Percentiles rank a stretch among this genome's conserved stretches.
phyloP scores from a whole-genome alignment of 2,329 filamentous ascomycete genomes.

The Apiospora aurea region DNA sequence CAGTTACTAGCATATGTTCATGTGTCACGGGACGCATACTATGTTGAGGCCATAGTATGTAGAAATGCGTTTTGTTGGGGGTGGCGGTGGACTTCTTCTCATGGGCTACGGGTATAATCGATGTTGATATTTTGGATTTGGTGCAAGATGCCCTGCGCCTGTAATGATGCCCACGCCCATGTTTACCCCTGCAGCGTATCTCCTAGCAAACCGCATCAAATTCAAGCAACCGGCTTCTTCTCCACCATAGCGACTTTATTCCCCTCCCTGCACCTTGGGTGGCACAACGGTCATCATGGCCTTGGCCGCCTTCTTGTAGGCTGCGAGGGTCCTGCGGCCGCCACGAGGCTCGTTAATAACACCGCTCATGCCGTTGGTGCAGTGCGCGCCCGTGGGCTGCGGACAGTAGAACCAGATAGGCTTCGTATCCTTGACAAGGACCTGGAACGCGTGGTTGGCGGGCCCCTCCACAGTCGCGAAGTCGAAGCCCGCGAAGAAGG shows the following conservation, averaged over 20 bases:
- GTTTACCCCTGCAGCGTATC: not conserved
- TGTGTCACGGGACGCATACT: too few species aligned
- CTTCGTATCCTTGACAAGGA: constrained; percentile 24
- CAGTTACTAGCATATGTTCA: too few species aligned
- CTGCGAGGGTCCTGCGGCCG: constrained; percentile 45
- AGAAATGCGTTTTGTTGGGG: too few species aligned
- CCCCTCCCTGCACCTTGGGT: constrained; percentile 45
- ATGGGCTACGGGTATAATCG: too few species aligned
- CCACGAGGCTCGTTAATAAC: constrained; percentile 38
- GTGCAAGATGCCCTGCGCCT: not conserved
- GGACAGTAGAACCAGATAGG: constrained; percentile 29
- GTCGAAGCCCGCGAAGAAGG: constrained; percentile 29
- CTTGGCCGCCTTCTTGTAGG: constrained; percentile 46
- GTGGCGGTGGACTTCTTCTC: too few species aligned
- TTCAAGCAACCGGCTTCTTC: not conserved
- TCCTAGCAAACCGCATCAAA: not conserved
- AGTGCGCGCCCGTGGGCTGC: constrained; percentile 33
- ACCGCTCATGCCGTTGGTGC: constrained; percentile 28
- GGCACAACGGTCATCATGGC: constrained; percentile 43
- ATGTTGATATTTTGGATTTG: too few species aligned
- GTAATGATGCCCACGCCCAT: not conserved
- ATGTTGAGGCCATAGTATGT: too few species aligned
- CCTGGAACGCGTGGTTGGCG: constrained; percentile 24
- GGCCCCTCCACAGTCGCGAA: constrained; percentile 22
- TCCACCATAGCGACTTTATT: not conserved